Evolutionary conservation across 2,329 filamentous ascomycete genomes (phyloP), one percentile per base, ranked within the genome.

Genomic region (Dendryphion nanum): DNA sequence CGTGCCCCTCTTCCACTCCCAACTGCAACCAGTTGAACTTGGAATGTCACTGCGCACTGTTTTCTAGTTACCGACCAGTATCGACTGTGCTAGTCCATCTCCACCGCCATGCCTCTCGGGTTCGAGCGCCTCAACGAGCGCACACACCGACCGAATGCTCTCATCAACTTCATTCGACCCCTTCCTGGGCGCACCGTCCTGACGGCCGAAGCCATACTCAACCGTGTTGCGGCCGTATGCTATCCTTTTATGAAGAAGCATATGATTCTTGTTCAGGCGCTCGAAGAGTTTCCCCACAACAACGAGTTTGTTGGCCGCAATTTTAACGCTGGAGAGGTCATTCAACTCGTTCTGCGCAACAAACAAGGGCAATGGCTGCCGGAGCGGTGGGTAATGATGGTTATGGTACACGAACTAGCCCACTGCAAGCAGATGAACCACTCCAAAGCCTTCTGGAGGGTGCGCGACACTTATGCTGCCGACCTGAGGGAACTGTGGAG

Each of bases 401-500:
- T 94, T 49, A 94, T 95, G 89, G 90, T 94, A 80, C 89, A 95
- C 61, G 87, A 93, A 57, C 72, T 94, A 19, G 88, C 88, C 3
- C 88, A 94, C 63, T 90, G 86, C 73, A 85, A 87, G 63, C 84
- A 95, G 61, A 95, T 95, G 89, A 94, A 95, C 62, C 89, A 95
- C 61, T 85, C 82, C 2, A 76, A 79, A 38, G 81, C 79, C 2
- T 95, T 95, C 56, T 95, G 89, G 88, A 77, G 78, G 7, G 83
- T 90, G 14, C 74, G 88, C 32, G 86, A 93, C 62, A 68, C 72
- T 29, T 93, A 86, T 57, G 83, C 86, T 1, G 74, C 73, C 6
- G 77, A 88, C 38, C 81, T 95, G 78, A 78, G 81, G 45, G 72
- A 51, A 1, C 69, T 95, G 1, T 93, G 87, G 86, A 63, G 63